Evolutionary conservation across 1,139 yeast genomes (phyloP), one percentile per base, ranked within the genome.

Genomic region (Magnusiomyces paraingens): DNA sequence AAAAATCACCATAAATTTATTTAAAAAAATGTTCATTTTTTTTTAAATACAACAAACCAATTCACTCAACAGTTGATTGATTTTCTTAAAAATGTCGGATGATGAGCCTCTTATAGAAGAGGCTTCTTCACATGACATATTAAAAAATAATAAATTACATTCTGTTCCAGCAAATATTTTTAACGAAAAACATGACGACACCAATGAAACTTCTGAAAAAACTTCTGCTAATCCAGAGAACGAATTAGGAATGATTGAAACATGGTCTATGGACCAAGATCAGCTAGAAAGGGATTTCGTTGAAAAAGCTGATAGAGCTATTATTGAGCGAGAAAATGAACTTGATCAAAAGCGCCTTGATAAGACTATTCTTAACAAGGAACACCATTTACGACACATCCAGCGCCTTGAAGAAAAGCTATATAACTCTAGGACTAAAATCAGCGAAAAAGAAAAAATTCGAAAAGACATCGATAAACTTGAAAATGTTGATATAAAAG

Each of bases 281-380:
- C 83, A 82, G 21, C 71, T 91, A 17, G 98, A 89, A 63, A 73
- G 81, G 49, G 73, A 79, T 57, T 84, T 91, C 43, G 89, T 90
- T 15, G 74, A 74, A 39, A 60, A 67, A 69, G 97, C 96, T 1
- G 82, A 83, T 59, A 74, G 74, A 52, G 81, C 79, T 3, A 75
- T 89, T 55, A 71, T 77, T 1, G 70, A 76, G 49, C 81, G 84
- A 55, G 91, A 88, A 55, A 70, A 79, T 3, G 96, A 86, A 61
- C 72, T 85, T 48, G 99, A 93, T 61, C 72, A 76, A 55, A 85
- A 83, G 59, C 75, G 98, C 54, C 72, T 90, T 15, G 83, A 80
- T 12, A 87, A 88, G 66, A 78, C 94, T 0, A 66, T 70, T 26
- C 76, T 74, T 49, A 58, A 62, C 11, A 57, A 57, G 36, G 69